phyloP scores from a whole-genome alignment of 2,329 filamentous ascomycete genomes.

The Penicillium nordicum region DNA sequence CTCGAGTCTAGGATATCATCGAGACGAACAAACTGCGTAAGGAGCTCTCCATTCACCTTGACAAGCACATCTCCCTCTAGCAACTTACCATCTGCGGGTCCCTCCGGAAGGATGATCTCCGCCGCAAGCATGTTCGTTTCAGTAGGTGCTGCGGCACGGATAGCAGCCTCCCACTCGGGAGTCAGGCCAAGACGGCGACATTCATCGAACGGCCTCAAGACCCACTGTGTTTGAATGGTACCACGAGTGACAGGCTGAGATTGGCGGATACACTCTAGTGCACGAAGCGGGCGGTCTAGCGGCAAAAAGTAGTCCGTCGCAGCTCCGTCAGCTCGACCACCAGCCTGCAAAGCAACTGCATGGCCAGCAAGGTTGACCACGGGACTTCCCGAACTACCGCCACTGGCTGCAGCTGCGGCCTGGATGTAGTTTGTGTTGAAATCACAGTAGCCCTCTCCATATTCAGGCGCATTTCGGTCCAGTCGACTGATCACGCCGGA shows the following conservation, averaged over 20 bases:
- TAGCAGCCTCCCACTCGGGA: constrained; percentile 78
- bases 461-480: constrained; percentile 94
- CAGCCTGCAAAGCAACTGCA: constrained; percentile 89
- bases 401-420: constrained; percentile 92
- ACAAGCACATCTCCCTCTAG: constrained; percentile 92
- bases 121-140: constrained; percentile 97
- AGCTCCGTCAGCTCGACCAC: constrained; percentile 87
- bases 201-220: constrained; percentile 96
- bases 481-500: constrained; percentile 95
- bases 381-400: constrained; percentile 95
- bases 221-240: constrained; percentile 97
- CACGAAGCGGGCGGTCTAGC: constrained; percentile 82
- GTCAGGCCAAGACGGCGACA: constrained; percentile 84
- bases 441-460: constrained; percentile 95
- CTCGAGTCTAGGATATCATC: constrained; percentile 89
- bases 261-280: constrained; percentile 78
- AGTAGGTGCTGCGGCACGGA: constrained; percentile 78
- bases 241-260: constrained; percentile 76
- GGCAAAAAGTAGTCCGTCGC: constrained; percentile 98
- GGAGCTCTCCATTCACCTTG: constrained; percentile 86
- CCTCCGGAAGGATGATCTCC: constrained; percentile 88
- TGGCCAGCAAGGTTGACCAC: constrained; percentile 93
- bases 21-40: constrained; percentile 87
- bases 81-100: constrained; percentile 80
- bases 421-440: constrained; percentile 98